Conservation (phyloP, 2,329 filamentous ascomycete genomes). For the Monilinia vaccinii-corymbosi region DNA sequence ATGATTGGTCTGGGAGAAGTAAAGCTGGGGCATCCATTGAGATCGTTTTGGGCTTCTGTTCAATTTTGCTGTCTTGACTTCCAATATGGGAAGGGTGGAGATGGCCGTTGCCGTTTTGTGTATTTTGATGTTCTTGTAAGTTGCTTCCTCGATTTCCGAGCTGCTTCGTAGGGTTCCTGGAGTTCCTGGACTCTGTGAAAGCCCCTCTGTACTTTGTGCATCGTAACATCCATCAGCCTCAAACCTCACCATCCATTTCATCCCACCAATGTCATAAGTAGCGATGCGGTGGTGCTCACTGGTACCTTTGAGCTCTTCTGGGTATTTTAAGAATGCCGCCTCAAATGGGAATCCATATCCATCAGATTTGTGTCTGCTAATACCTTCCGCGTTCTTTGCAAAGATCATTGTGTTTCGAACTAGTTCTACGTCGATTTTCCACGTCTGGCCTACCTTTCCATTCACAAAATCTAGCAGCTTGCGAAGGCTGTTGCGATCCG, state of each 20-base stretch:
- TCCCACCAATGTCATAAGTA: constrained; percentile 22
- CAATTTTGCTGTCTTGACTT: constrained; percentile 18
- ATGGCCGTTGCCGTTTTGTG: constrained; percentile 13
- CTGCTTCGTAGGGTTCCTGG: neutral
- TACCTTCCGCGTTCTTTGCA: constrained; percentile 23
- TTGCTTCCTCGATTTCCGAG: neutral
- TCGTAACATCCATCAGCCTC: constrained; percentile 26
- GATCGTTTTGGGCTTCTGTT: neutral
- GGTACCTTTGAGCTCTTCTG: constrained; percentile 17
- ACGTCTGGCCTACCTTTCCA: constrained; percentile 21
- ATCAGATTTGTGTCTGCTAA: constrained; percentile 8
- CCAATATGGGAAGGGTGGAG: constrained; percentile 12
- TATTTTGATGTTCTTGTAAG: constrained; percentile 8
- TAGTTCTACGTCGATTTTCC: constrained; percentile 29
- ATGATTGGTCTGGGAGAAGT: constrained; percentile 20
- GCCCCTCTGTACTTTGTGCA: too few relatives aligned
- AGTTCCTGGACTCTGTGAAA: neutral
- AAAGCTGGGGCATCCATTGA: constrained; percentile 20
- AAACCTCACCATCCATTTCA: constrained; percentile 25
- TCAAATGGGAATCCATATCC: constrained; percentile 31
- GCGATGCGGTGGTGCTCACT: constrained; percentile 24
- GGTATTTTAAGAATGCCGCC: constrained; percentile 21
- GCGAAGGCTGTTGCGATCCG: constrained; percentile 27
- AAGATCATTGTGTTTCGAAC: constrained; percentile 30
- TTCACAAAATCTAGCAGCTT: constrained; percentile 26